A percentile compares a stretch with the other conserved stretches of the same genome.
Conservation (phyloP, 129 eudicot genomes). For the Flaveria bidentis region DNA sequence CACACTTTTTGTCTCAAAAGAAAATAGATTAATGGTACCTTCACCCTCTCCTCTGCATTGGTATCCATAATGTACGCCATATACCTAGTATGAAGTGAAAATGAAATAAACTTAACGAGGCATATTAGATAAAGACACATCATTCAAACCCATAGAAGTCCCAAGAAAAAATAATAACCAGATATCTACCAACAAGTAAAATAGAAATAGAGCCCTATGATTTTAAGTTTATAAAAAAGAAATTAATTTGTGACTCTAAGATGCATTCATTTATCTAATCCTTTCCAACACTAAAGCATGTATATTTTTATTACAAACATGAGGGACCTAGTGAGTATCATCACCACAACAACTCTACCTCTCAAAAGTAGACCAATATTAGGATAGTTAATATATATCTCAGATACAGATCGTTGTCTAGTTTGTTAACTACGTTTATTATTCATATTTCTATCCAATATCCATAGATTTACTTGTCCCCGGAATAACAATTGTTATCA, state of each 20-base stretch:
- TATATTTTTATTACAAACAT: not conserved
- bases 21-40: constrained; percentile 49
- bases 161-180: not conserved
- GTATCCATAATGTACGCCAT: constrained; percentile 99
- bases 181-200: not conserved
- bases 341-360: not conserved
- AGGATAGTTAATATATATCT: not conserved
- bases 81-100: constrained; percentile 50
- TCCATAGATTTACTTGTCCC: not conserved
- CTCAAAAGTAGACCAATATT: constrained; percentile 1
- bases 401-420: not conserved
- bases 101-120: not conserved
- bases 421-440: not conserved
- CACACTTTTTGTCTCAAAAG: not conserved
- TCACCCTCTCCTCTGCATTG: constrained; percentile 90
- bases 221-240: not conserved
- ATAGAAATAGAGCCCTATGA: not conserved
- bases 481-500: not conserved
- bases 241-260: not conserved
- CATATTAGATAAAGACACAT: too few relatives aligned
- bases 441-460: not conserved
- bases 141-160: not conserved
- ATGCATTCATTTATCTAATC: not conserved
- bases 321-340: not conserved
- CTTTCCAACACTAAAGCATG: not conserved